Base-by-base conservation (phyloP, 1,284 basidiomycete genomes). In the Puccinia hordei region DNA sequence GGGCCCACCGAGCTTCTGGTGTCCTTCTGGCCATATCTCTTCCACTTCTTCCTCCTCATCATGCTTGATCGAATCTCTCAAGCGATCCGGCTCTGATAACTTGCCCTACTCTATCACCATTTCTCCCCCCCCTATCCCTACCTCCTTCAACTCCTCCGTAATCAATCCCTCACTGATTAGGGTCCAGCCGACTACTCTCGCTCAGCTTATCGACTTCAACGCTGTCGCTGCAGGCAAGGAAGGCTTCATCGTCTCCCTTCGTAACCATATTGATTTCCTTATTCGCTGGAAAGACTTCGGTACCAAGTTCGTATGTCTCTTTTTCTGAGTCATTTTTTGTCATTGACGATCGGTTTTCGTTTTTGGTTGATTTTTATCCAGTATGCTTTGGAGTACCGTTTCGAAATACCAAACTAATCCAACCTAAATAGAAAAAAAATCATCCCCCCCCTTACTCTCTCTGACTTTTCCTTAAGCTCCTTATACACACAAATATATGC, bases 371-470 rank as follows among this genome's bases (percentile, higher is more conserved):
- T 22, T 57, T 57, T 57, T n/a, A 57, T 57, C 6, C 24, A 68
- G 66, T 12, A 27, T 68, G 38, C 35, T 68, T 44, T 68, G 66
- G 66, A 68, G 24, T 46, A 44, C 66, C 66, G 66, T 68, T 10
- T 19, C 19, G 46, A 27, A 9, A 35, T 44, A 68, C n/a, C 66
- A 41, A 46, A 68, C 33, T 27, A 68, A 2, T 46, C 66, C 66
- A 5, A 68, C 66, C 24, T 68, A 35, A 65, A 38, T 8, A 55
- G 5, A 55, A 55, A 55, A 55, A 55, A 15, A 4, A 55, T 5
- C 5, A 55, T 19, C 24, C 19, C 24, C 19, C 17, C 30, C 22
- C 61, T 35, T n/a, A 22, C 22, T 27, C 30, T 8, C 33, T 41
- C 38, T 41, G 9, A 3, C 17, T 35, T 12, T 65, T 35, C 27